Percentiles rank a stretch among this genome's conserved stretches.
Evolutionary conservation across 1,139 yeast genomes (phyloP).

Genomic region (Dujonia santamariae): DNA sequence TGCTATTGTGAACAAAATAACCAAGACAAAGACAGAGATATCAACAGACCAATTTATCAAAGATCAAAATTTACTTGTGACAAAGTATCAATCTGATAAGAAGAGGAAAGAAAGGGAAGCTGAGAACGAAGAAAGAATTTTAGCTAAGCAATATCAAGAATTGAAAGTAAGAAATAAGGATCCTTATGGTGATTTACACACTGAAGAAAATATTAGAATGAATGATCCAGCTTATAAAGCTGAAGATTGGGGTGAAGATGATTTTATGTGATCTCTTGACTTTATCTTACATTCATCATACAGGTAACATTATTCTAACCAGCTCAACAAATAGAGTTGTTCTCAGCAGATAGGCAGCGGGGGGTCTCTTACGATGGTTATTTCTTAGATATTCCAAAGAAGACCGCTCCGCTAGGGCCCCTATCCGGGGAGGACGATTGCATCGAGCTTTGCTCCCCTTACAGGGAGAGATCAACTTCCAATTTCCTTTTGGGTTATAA

Average conservation of each 20-base stretch:
- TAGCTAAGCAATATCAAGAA: constrained; percentile 19
- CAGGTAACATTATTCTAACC: too few species aligned
- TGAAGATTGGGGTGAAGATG: constrained; percentile 65
- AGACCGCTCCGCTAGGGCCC: too few species aligned
- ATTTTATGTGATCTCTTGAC: constrained; percentile 15
- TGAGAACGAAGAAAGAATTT: constrained; percentile 23
- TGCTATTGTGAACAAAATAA: constrained; percentile 59
- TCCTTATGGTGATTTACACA: constrained; percentile 59
- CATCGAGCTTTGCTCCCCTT: too few species aligned
- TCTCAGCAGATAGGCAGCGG: too few species aligned
- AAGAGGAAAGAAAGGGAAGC: constrained; percentile 27
- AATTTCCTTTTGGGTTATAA: too few species aligned
- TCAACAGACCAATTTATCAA: constrained; percentile 51
- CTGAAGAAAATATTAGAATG: constrained; percentile 44
- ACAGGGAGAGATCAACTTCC: too few species aligned
- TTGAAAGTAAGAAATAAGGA: constrained; percentile 35
- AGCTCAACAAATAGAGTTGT: too few species aligned
- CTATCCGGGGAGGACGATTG: too few species aligned
- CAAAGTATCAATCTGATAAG: constrained; percentile 33
- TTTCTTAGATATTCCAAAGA: too few species aligned
- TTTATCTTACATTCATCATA: too few species aligned
- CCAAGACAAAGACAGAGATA: constrained; percentile 56
- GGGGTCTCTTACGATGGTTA: too few species aligned
- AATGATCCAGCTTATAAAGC: constrained; percentile 52
- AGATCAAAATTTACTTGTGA: constrained; percentile 37